Evolutionary conservation across 169 alveolate species (phyloP), one percentile per base, ranked within the genome.

Genomic region (Neospora caninum): DNA sequence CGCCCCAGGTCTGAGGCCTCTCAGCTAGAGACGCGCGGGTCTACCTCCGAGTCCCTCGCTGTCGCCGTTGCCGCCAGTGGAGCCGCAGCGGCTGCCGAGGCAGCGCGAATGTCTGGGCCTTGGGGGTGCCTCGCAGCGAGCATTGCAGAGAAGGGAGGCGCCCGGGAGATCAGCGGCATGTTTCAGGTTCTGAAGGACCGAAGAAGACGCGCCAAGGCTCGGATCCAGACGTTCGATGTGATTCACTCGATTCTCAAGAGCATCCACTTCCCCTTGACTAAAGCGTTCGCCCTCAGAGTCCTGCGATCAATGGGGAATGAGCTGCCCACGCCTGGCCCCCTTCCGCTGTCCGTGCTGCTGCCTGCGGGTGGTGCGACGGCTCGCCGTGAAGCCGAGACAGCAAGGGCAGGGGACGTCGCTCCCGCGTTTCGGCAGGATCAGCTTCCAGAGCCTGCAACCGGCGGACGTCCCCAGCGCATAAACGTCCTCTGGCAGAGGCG

Each of bases 291-390:
- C 43, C 95, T 93, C 93, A 78, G 64, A 45, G 91, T 70, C 69
- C 93, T 93, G 34, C 95, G 95, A 67, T 93, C 95, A 13, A 43
- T 93, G 88, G 95, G 95, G 1, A 36, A 58, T 16, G 95, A 93
- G 58, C 83, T 43, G 69, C 95, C 95, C 34, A 43, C 89, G 1
- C 82, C 83, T 0, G 53, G 80, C 34, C 93, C 93, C 49, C 73
- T 73, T n/a, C 91, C 91, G 25, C 29, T 69, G 38, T 84, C 88
- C 31, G 82, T 42, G n/a, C 91, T 36, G 73, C 41, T 78, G 22
- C 45, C 86, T 2, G 39, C 86, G 45, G 39, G 43, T 1, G 45
- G 10, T 16, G 39, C 22, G 39, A 6, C 38, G n/a, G 82, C 82
- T 69, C 2, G 42, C 18, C 82, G 18, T 9, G 82, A 6, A 6